Evolutionary conservation across 306 rosid genomes (phyloP), one percentile per base, ranked within the genome.

Genomic region (Gastrolobium villosum): DNA sequence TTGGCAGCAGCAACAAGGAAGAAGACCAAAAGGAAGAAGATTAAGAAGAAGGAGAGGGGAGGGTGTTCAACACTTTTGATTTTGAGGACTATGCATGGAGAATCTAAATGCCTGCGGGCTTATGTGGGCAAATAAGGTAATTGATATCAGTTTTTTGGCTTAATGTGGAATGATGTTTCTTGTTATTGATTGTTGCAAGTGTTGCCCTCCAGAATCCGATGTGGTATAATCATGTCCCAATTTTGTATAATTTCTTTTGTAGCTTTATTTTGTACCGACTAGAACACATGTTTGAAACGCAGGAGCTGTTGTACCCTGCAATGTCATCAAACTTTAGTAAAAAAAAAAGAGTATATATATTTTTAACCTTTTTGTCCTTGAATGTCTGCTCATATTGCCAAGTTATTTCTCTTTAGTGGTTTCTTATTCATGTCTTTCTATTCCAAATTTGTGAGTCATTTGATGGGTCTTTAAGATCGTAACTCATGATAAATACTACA

Each of bases 41-140:
- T 5, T 69, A 56, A 6, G 60, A 7, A 39, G 53, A 67, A n/a
- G 65, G 8, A 11, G 66, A 69, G 49, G 50, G 77, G 65, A 72
- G 48, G 53, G 40, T 83, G 79, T 94, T 94, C 64, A 83, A 86
- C 48, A 79, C 91, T 5, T n/a, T 94, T 78, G 86, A 78, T 45
- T 90, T 94, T 56, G 98, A 94, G 76, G 94, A 92, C 68, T 94
- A 94, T 48, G 97, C 98, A 26, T 92, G 96, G 97, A 90, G 90
- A 77, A 87, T 83, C 10, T 89, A 82, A 87, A 87, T 59, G 91
- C 91, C 5, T 87, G 91, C 8, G 91, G 91, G 49, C 87, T 87
- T 35, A 87, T 77, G 88, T 87, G 91, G 91, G 91, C 90, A 48
- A 81, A 81, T 75, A 81, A 81, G 72, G 84, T 81, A 57, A 65